Conservation (phyloP, 1,284 basidiomycete genomes). For the Afroboletus lepidellus region DNA sequence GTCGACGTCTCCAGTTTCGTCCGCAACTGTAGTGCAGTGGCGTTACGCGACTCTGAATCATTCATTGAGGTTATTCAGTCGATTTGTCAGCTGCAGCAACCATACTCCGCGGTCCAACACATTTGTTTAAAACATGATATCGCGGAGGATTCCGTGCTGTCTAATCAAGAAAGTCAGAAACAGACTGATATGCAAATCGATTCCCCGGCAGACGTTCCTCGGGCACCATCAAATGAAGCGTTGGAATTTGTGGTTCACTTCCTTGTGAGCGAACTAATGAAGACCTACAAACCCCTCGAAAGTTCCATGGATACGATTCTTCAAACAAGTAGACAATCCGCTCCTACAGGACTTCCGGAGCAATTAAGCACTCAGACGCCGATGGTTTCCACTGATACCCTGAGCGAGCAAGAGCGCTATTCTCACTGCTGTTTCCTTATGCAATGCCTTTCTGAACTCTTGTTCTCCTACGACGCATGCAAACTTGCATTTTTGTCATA, state of each 20-base stretch:
- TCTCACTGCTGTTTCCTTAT: slow-evolving; percentile 86
- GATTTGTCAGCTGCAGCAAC: slow-evolving; percentile 70
- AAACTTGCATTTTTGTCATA: slow-evolving; percentile 87
- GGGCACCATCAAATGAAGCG: slow-evolving; percentile 41
- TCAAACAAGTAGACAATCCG: slow-evolving; percentile 18
- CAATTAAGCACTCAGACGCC: slow-evolving; percentile 19
- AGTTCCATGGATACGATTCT: slow-evolving; percentile 8
- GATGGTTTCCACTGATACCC: slow-evolving; percentile 6
- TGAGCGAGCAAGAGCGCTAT: slow-evolving; percentile 39
- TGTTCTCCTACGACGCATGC: slow-evolving; percentile 92
- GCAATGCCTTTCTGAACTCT: slow-evolving; percentile 88
- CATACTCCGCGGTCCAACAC: slow-evolving; percentile 60
- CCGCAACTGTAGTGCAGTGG: slow-evolving; percentile 76
- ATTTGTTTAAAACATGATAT: slow-evolving; percentile 57
- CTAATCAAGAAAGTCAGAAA: slow-evolving; percentile 27
- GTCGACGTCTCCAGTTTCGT: slow-evolving; percentile 76
- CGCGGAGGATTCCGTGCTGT: slow-evolving; percentile 21
- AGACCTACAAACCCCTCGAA: slow-evolving; percentile 46
- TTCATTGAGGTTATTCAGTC: slow-evolving; percentile 78
- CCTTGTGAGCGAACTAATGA: slow-evolving; percentile 71
- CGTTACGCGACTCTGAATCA: slow-evolving; percentile 74
- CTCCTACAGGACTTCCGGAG: slow-evolving; percentile 10
- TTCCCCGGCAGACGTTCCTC: slow-evolving; percentile 33
- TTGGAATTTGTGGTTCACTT: slow-evolving; percentile 71
- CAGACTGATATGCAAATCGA: slow-evolving; percentile 68